Conservation (phyloP, 768 basidiomycete species). For the Thelephora ganbajun region DNA sequence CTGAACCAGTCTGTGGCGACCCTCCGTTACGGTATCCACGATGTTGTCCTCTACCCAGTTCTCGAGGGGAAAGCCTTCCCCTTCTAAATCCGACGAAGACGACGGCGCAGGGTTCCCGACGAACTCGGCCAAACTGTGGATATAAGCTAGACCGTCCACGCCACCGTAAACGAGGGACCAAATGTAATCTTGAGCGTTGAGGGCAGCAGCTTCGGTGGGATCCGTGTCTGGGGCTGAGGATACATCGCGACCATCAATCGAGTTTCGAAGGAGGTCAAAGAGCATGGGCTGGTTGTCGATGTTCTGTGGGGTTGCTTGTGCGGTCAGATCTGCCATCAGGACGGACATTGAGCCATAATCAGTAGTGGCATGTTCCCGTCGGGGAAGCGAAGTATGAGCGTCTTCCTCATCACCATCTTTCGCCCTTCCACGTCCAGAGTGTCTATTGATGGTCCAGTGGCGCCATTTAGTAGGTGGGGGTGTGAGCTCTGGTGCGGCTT, state of each 20-base stretch:
- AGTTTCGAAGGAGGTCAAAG: conserved; percentile 10
- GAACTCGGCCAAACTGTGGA: conserved; percentile 67
- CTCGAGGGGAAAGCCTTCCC: conserved; percentile 22
- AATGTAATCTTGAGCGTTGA: conserved; percentile 51
- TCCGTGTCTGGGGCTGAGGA: background rate
- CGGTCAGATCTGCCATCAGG: conserved; percentile 28
- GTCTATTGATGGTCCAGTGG: conserved; percentile 51
- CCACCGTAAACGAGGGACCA: conserved; percentile 72
- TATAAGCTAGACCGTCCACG: conserved; percentile 61
- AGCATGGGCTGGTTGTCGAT: conserved; percentile 7
- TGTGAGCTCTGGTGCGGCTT: conserved; percentile 3
- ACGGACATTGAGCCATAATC: conserved; percentile 54
- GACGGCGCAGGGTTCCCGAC: conserved; percentile 19
- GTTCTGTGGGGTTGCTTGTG: conserved; percentile 9
- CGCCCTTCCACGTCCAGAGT: conserved; percentile 33
- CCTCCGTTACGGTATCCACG: conserved; percentile 26
- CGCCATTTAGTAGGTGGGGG: conserved; percentile 23
- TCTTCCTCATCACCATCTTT: conserved; percentile 34
- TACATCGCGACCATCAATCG: conserved; percentile 8
- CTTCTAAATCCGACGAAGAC: conserved; percentile 7
- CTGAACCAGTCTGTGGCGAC: conserved; percentile 24
- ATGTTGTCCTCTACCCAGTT: conserved; percentile 27
- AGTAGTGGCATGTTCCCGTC: conserved; percentile 33
- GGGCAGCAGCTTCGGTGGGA: background rate
- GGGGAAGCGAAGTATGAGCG: conserved; percentile 25